phyloP scores from a whole-genome alignment of 768 basidiomycete genomes.

The Lactarius trivialis region DNA sequence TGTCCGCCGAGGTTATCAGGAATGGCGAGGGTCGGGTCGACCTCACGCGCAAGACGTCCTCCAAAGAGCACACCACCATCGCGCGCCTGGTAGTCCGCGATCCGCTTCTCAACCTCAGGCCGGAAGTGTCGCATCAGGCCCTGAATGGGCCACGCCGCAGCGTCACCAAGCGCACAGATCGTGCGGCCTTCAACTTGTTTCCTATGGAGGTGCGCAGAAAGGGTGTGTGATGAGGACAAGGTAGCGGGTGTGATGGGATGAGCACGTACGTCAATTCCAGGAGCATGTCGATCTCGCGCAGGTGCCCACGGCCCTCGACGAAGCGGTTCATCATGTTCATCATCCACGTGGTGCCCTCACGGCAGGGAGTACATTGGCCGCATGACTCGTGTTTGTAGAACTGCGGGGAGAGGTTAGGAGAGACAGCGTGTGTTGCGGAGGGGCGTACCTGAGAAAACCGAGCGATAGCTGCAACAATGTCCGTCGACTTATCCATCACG shows the following conservation, averaged over 20 bases:
- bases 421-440: background rate
- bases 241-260: background rate
- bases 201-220: slow-evolving; percentile 33
- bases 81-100: slow-evolving; percentile 63
- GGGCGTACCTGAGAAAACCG: slow-evolving; percentile 70
- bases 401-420: slow-evolving; percentile 30
- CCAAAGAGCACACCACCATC: slow-evolving; percentile 88
- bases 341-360: slow-evolving; percentile 98
- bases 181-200: slow-evolving; percentile 97
- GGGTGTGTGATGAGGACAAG: background rate
- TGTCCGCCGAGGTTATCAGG: slow-evolving; percentile 67
- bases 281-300: slow-evolving; percentile 96
- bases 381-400: slow-evolving; percentile 99
- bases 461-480: slow-evolving; percentile 90
- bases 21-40: slow-evolving; percentile 62
- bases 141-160: slow-evolving; percentile 98
- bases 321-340: slow-evolving; percentile 99
- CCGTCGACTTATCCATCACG: slow-evolving; percentile 97
- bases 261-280: slow-evolving; percentile 78
- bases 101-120: slow-evolving; percentile 87
- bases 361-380: slow-evolving; percentile 92
- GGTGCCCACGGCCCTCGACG: slow-evolving; percentile 84
- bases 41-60: slow-evolving; percentile 61
- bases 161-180: slow-evolving; percentile 94
- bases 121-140: slow-evolving; percentile 97